These are phyloP conservation scores for Alternaria novae-zelandiae DNA, from an alignment of 2,329 filamentous ascomycete genomes.

Conservation along the genomic window DNA sequence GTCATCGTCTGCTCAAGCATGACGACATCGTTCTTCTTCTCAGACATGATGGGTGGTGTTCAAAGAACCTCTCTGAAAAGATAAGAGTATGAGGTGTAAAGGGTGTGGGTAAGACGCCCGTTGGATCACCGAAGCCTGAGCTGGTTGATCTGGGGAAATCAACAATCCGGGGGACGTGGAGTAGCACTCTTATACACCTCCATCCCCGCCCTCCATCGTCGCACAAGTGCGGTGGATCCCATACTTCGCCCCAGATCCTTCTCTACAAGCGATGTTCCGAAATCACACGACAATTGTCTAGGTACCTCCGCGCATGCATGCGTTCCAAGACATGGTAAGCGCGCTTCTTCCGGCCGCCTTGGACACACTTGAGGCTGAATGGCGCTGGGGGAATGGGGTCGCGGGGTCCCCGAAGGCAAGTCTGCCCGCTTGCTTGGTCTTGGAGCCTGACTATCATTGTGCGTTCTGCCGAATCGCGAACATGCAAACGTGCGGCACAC, in stretches of 20 bases:
- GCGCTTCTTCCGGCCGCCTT: slow-evolving; percentile 32
- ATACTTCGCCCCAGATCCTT: slow-evolving; percentile 1
- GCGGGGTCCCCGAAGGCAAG: slow-evolving; percentile 20
- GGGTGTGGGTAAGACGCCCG: slow-evolving; percentile 15
- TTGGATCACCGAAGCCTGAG: slow-evolving; percentile 24
- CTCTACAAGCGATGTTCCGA: slow-evolving; percentile 17
- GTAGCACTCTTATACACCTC: slow-evolving; percentile 28
- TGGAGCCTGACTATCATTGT: slow-evolving; percentile 2
- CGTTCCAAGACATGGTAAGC: slow-evolving; percentile 31
- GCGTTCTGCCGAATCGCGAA: neutral
- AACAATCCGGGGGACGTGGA: slow-evolving; percentile 25
- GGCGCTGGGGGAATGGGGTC: slow-evolving; percentile 1
- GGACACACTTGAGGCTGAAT: slow-evolving; percentile 21
- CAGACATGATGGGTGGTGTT: slow-evolving; percentile 21
- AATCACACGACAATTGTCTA: slow-evolving; percentile 14
- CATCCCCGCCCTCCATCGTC: neutral
- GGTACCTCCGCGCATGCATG: slow-evolving; percentile 19
- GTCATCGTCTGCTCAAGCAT: slow-evolving; percentile 37
- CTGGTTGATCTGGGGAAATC: slow-evolving; percentile 35
- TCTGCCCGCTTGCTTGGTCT: slow-evolving; percentile 8
- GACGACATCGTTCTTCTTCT: slow-evolving; percentile 33
- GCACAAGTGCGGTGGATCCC: neutral
- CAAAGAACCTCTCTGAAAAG: neutral
- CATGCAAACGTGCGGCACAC: slow-evolving; percentile 17
- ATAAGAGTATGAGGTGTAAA: neutral